A percentile compares a stretch with the other conserved stretches of the same genome.
Evolutionary conservation across 495 filamentous ascomycete species (phyloP).

Genomic region (Articulospora tetracladia): DNA sequence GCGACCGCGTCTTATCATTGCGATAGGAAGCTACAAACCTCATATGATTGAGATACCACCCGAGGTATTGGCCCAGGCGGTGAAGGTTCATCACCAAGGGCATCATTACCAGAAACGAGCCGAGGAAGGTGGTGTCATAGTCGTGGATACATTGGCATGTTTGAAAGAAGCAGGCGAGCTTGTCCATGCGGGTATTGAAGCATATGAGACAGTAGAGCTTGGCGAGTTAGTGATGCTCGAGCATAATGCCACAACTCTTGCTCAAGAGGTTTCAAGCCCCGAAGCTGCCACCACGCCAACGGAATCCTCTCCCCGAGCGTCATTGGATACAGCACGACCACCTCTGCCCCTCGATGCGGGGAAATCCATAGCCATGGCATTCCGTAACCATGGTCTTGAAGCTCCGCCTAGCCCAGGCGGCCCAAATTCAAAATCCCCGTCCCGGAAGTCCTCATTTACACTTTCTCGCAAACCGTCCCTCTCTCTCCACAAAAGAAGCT

Average conservation of each 20-base stretch:
- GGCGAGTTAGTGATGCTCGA: conserved; percentile 80
- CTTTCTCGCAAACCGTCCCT: conserved; percentile 5
- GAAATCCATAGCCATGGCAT: conserved; percentile 14
- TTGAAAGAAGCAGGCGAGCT: conserved; percentile 87
- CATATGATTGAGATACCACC: conserved; percentile 84
- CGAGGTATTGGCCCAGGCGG: conserved; percentile 68
- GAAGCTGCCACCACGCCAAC: conserved; percentile 1
- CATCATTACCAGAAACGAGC: conserved; percentile 70
- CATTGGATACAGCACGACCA: background rate
- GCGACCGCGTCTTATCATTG: conserved; percentile 74
- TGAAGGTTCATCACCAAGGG: conserved; percentile 42
- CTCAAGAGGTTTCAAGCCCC: background rate
- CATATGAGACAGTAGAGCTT: conserved; percentile 76
- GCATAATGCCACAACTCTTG: conserved; percentile 28
- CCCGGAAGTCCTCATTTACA: conserved; percentile 16
- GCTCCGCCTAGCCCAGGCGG: background rate
- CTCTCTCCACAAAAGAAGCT: background rate
- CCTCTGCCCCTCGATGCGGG: background rate
- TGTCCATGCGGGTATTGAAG: conserved; percentile 67
- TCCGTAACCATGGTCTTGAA: conserved; percentile 14
- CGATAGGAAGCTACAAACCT: conserved; percentile 78
- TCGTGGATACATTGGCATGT: conserved; percentile 82
- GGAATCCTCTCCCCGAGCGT: conserved; percentile 3
- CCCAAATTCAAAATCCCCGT: conserved; percentile 6
- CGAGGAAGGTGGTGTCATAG: conserved; percentile 65